phyloP scores from a whole-genome alignment of 768 basidiomycete genomes.

The Boletus reticuloceps region DNA sequence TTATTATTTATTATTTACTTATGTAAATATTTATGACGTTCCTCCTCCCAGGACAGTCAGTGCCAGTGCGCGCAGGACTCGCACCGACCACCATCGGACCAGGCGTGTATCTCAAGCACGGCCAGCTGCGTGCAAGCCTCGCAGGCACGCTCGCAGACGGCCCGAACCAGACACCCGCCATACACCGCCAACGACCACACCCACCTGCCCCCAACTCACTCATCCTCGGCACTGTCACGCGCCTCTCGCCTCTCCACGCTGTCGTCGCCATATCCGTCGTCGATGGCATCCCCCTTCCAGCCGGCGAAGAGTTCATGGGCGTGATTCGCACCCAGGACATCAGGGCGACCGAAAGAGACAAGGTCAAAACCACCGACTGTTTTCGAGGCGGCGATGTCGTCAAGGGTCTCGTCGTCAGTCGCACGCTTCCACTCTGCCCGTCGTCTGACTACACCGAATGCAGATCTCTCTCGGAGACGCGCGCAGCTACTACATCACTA shows the following conservation, averaged over 20 bases:
- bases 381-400: constrained; percentile 93
- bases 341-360: constrained; percentile 86
- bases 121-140: constrained; percentile 65
- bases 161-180: constrained; percentile 36
- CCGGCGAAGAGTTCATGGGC: constrained; percentile 86
- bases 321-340: constrained; percentile 89
- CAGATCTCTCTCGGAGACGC: constrained; percentile 93
- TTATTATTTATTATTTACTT: too few species aligned
- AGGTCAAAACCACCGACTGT: constrained; percentile 85
- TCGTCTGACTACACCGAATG: constrained; percentile 2
- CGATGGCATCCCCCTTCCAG: constrained; percentile 78
- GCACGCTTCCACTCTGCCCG: background rate
- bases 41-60: constrained; percentile 78
- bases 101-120: constrained; percentile 66
- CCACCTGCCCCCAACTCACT: constrained; percentile 74
- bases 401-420: constrained; percentile 76
- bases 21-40: constrained; percentile 25
- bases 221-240: constrained; percentile 78
- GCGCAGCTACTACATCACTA: constrained; percentile 88
- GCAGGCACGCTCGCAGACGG: constrained; percentile 53
- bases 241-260: constrained; percentile 82
- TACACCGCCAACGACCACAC: constrained; percentile 65
- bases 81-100: constrained; percentile 51
- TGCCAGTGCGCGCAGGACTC: constrained; percentile 54
- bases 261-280: constrained; percentile 82